phyloP scores from a whole-genome alignment of 2,329 filamentous ascomycete species.

The Ascomycota sp. region DNA sequence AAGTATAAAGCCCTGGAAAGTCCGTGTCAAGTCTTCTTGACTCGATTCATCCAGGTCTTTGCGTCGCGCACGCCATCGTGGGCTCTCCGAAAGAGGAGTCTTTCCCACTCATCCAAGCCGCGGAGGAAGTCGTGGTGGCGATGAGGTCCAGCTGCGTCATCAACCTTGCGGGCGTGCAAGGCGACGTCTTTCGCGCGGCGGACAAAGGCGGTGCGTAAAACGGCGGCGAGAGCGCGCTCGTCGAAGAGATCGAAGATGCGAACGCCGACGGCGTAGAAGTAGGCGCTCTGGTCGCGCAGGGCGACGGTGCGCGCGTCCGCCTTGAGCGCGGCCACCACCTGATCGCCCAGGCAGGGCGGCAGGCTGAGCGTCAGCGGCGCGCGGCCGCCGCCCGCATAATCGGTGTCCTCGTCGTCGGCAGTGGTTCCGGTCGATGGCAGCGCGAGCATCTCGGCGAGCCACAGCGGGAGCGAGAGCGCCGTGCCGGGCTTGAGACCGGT shows the following conservation, averaged over 20 bases:
- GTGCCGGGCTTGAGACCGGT: conserved; percentile 58
- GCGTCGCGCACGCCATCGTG: conserved; percentile 51
- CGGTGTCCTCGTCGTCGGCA: conserved; percentile 17
- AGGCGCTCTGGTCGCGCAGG: conserved; percentile 56
- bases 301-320: conserved; percentile 75
- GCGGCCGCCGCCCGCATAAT: no score
- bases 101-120: conserved; percentile 76
- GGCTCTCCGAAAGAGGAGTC: conserved; percentile 48
- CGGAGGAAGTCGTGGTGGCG: conserved; percentile 55
- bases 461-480: conserved; percentile 63
- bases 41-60: conserved; percentile 47
- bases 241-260: conserved; percentile 81
- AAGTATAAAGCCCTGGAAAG: no score
- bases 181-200: conserved; percentile 60
- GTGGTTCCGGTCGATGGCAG: conserved; percentile 28
- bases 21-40: conserved; percentile 12
- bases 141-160: conserved; percentile 30
- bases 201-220: conserved; percentile 60
- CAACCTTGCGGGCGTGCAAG: conserved; percentile 71
- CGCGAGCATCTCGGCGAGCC: conserved; percentile 85
- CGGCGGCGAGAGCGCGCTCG: conserved; percentile 51
- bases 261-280: conserved; percentile 72
- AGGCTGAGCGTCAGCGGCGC: conserved; percentile 60
- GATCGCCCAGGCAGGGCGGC: conserved; percentile 50
- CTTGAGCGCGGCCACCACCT: conserved; percentile 73